Evolutionary conservation across 257 asterid genomes (phyloP).

Genomic region (Paraleonurus japonicus): DNA sequence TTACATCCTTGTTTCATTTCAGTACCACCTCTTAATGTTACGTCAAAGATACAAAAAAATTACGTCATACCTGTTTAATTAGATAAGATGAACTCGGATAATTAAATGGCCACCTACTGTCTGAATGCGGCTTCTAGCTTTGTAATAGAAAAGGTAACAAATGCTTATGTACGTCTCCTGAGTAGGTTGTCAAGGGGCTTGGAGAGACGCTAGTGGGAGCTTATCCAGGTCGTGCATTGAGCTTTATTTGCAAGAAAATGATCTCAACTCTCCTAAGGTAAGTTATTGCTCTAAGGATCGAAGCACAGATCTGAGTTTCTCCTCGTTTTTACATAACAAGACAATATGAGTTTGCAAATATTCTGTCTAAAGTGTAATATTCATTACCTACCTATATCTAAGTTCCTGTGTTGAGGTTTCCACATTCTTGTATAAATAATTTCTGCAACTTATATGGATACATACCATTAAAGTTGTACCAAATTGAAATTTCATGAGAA

Average conservation of each 20-base stretch:
- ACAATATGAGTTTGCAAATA: not conserved
- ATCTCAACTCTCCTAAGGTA: conserved; percentile 81
- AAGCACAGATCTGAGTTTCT: conserved; percentile 13
- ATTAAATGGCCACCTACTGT: conserved; percentile 9
- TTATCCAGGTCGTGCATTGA: conserved; percentile 98
- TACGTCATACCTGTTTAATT: not conserved
- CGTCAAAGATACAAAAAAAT: not conserved
- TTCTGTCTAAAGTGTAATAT: not conserved
- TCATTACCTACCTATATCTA: not conserved
- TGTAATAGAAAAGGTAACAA: not conserved
- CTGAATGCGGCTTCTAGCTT: not conserved
- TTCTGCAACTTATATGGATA: conserved; percentile 9
- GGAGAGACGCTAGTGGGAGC: conserved; percentile 99
- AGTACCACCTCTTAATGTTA: not conserved
- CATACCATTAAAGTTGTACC: not conserved
- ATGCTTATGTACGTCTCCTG: conserved; percentile 28
- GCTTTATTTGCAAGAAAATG: conserved; percentile 87
- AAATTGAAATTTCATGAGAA: conserved; percentile 1
- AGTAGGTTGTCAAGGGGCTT: conserved; percentile 95
- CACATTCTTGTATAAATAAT: not conserved
- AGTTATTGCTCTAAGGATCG: conserved; percentile 19
- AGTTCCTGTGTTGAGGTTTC: not conserved
- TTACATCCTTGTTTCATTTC: conserved; percentile 11
- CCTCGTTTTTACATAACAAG: not conserved
- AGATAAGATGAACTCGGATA: not conserved